Percentiles rank a stretch among this genome's conserved stretches.
Conservation (phyloP, 23 red algal genomes). For the Agarophyton chilense region DNA sequence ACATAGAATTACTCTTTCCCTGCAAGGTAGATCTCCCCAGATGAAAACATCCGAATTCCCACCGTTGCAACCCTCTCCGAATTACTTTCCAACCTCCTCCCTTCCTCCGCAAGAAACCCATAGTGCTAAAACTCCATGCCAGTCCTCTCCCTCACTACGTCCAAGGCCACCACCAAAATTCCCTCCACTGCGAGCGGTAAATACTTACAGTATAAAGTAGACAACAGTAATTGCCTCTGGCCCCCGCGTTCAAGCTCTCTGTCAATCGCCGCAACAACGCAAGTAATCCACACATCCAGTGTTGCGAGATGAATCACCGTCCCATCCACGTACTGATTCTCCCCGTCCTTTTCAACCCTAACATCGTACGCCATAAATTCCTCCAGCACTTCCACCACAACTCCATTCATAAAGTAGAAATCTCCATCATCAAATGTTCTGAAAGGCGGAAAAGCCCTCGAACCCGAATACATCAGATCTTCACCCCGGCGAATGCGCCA, state of each 20-base stretch:
- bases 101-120: too few relatives aligned
- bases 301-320: not conserved
- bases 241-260: too few relatives aligned
- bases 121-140: too few relatives aligned
- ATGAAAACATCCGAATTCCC: too few relatives aligned
- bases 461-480: not conserved
- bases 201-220: not conserved
- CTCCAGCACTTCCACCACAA: not conserved
- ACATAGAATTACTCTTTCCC: too few relatives aligned
- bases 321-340: too few relatives aligned
- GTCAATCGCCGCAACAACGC: not conserved
- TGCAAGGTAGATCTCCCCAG: too few relatives aligned
- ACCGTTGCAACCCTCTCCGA: not conserved
- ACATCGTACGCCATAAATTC: not conserved
- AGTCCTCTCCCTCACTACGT: too few relatives aligned
- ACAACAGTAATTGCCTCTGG: not conserved
- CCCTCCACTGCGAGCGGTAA: too few relatives aligned
- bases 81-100: not conserved
- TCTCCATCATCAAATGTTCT: not conserved
- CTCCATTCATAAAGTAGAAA: not conserved
- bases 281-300: not conserved
- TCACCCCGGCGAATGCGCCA: not conserved
- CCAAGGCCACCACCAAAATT: too few relatives aligned
- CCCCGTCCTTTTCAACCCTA: not conserved
- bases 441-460: not conserved